A percentile compares a stretch with the other conserved stretches of the same genome.
Conservation (phyloP, 768 basidiomycete species). For the Hydnum rufescens region DNA sequence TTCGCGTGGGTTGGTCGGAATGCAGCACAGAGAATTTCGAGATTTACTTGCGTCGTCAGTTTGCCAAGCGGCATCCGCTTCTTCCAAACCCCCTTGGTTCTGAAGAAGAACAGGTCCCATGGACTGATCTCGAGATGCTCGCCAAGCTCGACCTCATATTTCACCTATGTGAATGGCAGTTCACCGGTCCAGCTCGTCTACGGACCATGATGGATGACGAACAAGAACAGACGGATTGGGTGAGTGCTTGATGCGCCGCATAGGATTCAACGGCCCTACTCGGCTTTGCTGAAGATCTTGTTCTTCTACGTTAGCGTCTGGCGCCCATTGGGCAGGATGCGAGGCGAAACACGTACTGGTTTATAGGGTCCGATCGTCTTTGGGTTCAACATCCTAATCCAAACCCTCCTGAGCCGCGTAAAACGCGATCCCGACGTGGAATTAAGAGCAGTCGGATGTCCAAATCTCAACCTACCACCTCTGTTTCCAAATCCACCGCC, state of each 20-base stretch:
- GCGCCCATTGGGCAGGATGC: slow-evolving; percentile 10
- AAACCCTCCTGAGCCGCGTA: slow-evolving; percentile 2
- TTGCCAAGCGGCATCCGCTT: slow-evolving; percentile 2
- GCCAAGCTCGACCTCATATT: slow-evolving; percentile 6
- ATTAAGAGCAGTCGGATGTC: not conserved
- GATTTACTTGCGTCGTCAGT: slow-evolving; percentile 8
- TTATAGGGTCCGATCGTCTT: slow-evolving; percentile 6
- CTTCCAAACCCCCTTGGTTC: slow-evolving; percentile 8
- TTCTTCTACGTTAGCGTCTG: slow-evolving; percentile 4
- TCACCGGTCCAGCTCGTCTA: slow-evolving; percentile 5
- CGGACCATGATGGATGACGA: slow-evolving; percentile 9
- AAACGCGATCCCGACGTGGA: not conserved
- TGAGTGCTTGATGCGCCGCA: too few species aligned
- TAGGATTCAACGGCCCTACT: not conserved
- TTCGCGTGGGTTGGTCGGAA: not conserved
- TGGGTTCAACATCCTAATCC: slow-evolving; percentile 8
- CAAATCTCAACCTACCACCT: slow-evolving; percentile 3
- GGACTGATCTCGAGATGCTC: slow-evolving; percentile 5
- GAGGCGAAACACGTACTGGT: slow-evolving; percentile 10
- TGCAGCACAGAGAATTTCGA: slow-evolving; percentile 9
- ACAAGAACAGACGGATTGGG: slow-evolving; percentile 7
- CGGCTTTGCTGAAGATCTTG: not conserved
- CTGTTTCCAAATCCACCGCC: slow-evolving; percentile 1
- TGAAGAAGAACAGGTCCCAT: slow-evolving; percentile 10
- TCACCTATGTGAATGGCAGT: slow-evolving; percentile 9